phyloP scores from a whole-genome alignment of 2,329 filamentous ascomycete species.

The Hirsutella minnesotensis region DNA sequence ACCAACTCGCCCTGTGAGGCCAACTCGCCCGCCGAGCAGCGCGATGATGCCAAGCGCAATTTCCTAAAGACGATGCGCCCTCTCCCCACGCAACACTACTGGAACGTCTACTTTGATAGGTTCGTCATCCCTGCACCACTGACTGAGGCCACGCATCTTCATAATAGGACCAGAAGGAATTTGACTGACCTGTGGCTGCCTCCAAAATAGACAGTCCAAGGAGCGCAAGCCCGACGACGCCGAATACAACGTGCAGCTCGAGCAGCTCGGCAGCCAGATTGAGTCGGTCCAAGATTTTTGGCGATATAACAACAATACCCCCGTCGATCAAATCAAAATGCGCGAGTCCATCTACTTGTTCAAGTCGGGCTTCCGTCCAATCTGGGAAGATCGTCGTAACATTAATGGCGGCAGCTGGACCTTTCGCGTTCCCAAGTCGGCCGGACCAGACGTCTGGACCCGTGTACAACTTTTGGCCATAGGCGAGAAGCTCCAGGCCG shows the following conservation, averaged over 20 bases:
- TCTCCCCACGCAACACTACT: conserved; percentile 69
- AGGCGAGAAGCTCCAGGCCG: conserved; percentile 67
- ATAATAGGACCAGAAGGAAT: no score
- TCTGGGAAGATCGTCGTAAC: conserved; percentile 84
- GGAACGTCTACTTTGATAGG: conserved; percentile 60
- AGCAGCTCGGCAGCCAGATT: conserved; percentile 53
- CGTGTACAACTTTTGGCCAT: conserved; percentile 72
- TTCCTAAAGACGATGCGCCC: conserved; percentile 64
- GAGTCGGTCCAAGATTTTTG: conserved; percentile 79
- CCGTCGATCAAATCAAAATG: conserved; percentile 63
- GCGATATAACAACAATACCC: conserved; percentile 72
- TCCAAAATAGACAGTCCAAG: conserved; percentile 26
- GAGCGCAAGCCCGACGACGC: conserved; percentile 30
- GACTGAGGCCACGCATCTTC: no score
- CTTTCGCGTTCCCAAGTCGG: conserved; percentile 73
- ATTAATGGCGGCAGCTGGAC: conserved; percentile 81
- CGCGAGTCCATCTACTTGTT: conserved; percentile 71
- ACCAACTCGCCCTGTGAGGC: conserved; percentile 21
- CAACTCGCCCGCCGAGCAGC: conserved; percentile 59
- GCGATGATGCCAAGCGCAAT: conserved; percentile 73
- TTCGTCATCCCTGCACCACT: conserved; percentile 11
- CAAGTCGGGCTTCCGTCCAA: conserved; percentile 62
- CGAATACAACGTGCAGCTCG: conserved; percentile 42
- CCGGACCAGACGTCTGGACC: conserved; percentile 66
- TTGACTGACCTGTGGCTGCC: neutral